phyloP scores from a whole-genome alignment of 108 stramenopile genomes.

The Skeletonema tropicum region DNA sequence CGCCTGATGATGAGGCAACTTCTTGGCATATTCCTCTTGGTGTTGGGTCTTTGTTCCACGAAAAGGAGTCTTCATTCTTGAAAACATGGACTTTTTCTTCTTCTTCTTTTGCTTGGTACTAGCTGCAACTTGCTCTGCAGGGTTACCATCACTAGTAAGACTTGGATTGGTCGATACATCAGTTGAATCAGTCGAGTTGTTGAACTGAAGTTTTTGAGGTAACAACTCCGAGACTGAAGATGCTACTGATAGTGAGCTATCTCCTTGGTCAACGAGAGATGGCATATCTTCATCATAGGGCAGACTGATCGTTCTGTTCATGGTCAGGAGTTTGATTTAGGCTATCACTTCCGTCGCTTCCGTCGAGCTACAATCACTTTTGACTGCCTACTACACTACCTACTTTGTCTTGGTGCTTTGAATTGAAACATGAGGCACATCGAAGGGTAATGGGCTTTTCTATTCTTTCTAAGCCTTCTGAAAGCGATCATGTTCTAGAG shows the following conservation, averaged over 20 bases:
- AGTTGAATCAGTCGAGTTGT: not conserved
- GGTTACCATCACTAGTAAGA: not conserved
- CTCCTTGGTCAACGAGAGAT: not conserved
- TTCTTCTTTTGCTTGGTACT: not conserved
- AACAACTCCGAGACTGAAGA: not conserved
- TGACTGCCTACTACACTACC: not conserved
- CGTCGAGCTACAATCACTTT: no score
- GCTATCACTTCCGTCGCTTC: no score
- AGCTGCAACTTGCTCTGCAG: not conserved
- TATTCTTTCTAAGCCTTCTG: no score
- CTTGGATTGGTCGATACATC: not conserved
- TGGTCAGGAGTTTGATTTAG: not conserved
- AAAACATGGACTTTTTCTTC: not conserved
- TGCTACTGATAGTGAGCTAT: not conserved
- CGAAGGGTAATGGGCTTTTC: no score
- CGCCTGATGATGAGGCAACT: not conserved
- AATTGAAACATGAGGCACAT: not conserved
- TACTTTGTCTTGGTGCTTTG: not conserved
- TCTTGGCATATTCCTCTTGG: not conserved
- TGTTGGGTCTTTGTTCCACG: not conserved
- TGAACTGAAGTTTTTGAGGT: not conserved
- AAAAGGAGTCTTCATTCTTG: not conserved
- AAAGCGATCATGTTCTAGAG: no score
- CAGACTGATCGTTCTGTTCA: not conserved
- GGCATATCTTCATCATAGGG: conserved; percentile 2